Conservation (phyloP, 495 filamentous ascomycete species). For the Penicillium maclennaniae region DNA sequence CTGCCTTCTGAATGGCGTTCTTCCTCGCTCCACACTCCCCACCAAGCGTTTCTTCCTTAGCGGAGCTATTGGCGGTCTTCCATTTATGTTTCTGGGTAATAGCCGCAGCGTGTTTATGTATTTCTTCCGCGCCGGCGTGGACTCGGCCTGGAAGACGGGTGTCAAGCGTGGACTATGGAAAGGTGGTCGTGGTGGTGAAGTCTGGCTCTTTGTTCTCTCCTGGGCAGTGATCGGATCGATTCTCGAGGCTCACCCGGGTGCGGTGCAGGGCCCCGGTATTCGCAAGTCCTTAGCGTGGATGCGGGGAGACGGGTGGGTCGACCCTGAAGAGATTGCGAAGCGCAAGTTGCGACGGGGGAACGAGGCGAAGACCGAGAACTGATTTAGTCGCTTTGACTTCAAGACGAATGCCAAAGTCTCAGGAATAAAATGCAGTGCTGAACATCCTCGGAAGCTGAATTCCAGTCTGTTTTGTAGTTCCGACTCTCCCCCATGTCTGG, state of each 20-base stretch:
- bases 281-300: conserved; percentile 72
- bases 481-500: conserved; percentile 16
- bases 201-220: conserved; percentile 72
- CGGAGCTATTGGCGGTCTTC: conserved; percentile 73
- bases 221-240: conserved; percentile 74
- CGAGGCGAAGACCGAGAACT: conserved; percentile 13
- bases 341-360: conserved; percentile 32
- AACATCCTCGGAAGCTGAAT: background rate
- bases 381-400: background rate
- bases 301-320: conserved; percentile 64
- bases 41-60: conserved; percentile 84
- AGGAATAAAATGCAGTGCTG: no score
- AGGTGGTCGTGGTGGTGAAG: conserved; percentile 74
- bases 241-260: conserved; percentile 65
- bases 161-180: conserved; percentile 81
- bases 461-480: conserved; percentile 5
- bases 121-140: conserved; percentile 65
- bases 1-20: conserved; percentile 75
- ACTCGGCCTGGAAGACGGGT: conserved; percentile 86
- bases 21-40: conserved; percentile 72
- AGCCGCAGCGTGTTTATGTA: conserved; percentile 67
- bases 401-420: no score
- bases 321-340: conserved; percentile 38
- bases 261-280: conserved; percentile 62
- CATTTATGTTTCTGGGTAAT: conserved; percentile 67